Evolutionary conservation across 228 moss, liverwort and hornwort species (phyloP), one percentile per base, ranked within the genome.

Genomic region (Sphagnum magellanicum): DNA sequence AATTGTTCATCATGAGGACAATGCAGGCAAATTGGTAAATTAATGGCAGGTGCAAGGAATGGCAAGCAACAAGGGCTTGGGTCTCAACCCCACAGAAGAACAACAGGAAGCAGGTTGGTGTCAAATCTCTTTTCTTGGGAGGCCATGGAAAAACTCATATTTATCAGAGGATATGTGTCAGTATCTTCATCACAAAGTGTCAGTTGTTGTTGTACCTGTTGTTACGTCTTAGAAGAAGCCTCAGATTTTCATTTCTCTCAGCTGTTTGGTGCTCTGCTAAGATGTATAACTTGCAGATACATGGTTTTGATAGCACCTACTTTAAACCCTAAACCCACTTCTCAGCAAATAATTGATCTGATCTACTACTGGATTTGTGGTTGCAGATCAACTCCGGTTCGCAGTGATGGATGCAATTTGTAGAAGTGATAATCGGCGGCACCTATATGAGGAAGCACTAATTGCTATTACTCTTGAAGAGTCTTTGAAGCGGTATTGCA

Each of bases 401-500:
- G 97, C 97, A 9, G 97, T 98, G 50, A 90, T 88, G 91, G 97
- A 98, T 67, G 93, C 89, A 51, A 77, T 98, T 17, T 98, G 97
- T 73, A 88, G 82, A 75, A 79, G 81, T 66, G 97, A 97, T 58
- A 88, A 88, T 61, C 87, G 85, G 50, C 76, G 83, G 66, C 78
- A 70, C 57, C 76, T 87, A 62, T 98, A 93, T 70, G 93, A 98
- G 75, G 97, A 93, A 81, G 97, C 97, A 63, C 83, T 98, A 59
- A 98, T 98, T 73, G 91, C 97, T 67, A 93, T 98, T 49, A 98
- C 97, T 52, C 89, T 98, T 49, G 97, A 98, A 71, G 90, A 98
- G 86, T 93, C 93, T 46, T 74, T 98, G 16, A 82, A 88, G 61
- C 79, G 91, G 97, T 93, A 78, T 16, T 65, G 15, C 15, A 55